Base-by-base conservation (phyloP, 2,329 filamentous ascomycete genomes). In the Claviceps citrina region DNA sequence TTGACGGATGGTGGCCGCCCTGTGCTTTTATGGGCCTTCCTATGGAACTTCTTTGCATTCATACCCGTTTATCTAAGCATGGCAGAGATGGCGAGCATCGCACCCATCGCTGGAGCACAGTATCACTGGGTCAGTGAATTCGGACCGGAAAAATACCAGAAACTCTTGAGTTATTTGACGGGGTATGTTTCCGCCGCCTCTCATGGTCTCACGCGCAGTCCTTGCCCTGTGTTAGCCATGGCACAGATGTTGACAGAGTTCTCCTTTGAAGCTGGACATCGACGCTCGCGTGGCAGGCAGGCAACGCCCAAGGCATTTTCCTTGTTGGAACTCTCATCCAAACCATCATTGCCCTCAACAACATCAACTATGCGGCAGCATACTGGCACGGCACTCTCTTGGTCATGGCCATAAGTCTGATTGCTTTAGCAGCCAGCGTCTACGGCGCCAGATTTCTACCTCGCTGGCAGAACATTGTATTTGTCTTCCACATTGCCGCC, bases 81-180 rank as follows among this genome's bases (percentile, higher is more conserved):
- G 45, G 46, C 45, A 4, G 46, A 48, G 30, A 45, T 48, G 9
- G 42, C 46, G 2, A 41, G 45, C 10, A 48, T 48, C 3, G 45
- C 45, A 2, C 46, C 46, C 10, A 48, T 47, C n/a, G 46, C 46
- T 7, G 46, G 46, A 7, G 46, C 46, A 3, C 46, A 48, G 16
- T 47, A 48, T 15, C 46, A 48, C 28, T 47, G 46, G 46, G 42
- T 43, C 37, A 41, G 42, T 31, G 42, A 43, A 12, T 43, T 43
- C 35, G 42, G 38, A 27, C 42, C 42, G 5, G 38, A 43, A 15
- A 40, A 19, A 15, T 32, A 33, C 19, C 38, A 43, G 10, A 41
- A 38, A n/a, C 9, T 41, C 7, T 20, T 43, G 15, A 41, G 42
- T 20, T 43, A 40, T 15, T 9, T 43, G 10, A 37, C 32, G 7